A percentile compares a stretch with the other conserved stretches of the same genome.
These are phyloP conservation scores for Ophiostoma pallidulum DNA, from an alignment of 2,329 filamentous ascomycete genomes.

Conservation along the genomic window DNA sequence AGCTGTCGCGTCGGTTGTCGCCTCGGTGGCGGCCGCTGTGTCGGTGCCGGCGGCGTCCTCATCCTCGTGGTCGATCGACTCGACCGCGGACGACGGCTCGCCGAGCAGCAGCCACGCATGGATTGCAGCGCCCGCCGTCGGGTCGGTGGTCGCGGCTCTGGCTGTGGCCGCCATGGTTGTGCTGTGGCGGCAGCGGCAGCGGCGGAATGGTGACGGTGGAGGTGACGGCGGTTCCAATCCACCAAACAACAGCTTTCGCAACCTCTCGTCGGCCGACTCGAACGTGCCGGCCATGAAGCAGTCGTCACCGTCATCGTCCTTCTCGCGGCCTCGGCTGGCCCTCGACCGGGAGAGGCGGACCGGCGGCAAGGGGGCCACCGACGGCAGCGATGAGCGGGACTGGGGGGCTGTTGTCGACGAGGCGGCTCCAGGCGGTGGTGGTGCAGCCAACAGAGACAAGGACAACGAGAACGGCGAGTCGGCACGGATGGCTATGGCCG, in stretches of 20 bases:
- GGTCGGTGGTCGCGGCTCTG: slow-evolving; percentile 24
- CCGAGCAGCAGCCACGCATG: slow-evolving; percentile 23
- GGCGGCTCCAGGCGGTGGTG: too few relatives aligned
- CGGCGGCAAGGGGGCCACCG: neutral
- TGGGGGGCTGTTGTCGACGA: too few relatives aligned
- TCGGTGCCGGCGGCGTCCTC: too few relatives aligned
- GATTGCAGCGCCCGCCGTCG: slow-evolving; percentile 28
- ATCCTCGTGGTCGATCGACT: too few relatives aligned
- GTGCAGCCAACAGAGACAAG: neutral
- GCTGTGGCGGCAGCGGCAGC: slow-evolving; percentile 12
- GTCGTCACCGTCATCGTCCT: too few relatives aligned
- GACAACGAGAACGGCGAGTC: slow-evolving; percentile 4
- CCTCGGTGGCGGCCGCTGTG: too few relatives aligned
- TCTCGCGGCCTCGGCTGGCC: slow-evolving; percentile 4
- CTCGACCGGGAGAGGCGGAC: slow-evolving; percentile 12
- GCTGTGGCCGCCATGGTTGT: slow-evolving; percentile 25
- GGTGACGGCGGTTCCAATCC: too few relatives aligned
- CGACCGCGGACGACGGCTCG: too few relatives aligned
- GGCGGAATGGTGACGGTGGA: neutral
- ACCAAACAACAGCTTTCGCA: slow-evolving; percentile 8
- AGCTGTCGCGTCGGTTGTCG: too few relatives aligned
- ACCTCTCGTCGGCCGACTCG: slow-evolving; percentile 5
- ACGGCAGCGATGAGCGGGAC: neutral
- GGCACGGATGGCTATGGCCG: neutral
- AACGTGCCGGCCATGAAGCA: too few relatives aligned